Base-by-base conservation (phyloP, 2,329 filamentous ascomycete species). In the Didymella sp. region DNA sequence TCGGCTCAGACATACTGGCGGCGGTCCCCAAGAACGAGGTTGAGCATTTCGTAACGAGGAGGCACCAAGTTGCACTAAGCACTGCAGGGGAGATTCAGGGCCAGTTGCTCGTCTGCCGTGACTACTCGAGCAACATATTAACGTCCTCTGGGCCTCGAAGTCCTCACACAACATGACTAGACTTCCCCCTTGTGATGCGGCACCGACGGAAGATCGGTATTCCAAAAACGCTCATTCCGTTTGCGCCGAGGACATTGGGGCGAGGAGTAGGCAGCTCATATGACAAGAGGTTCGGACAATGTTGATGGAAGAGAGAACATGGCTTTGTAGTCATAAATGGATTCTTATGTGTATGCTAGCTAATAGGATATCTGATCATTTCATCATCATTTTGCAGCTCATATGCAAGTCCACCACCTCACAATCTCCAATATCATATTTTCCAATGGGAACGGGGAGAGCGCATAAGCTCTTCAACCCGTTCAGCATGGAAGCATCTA, bases 381-480 rank as follows among this genome's bases (percentile, higher is more conserved):
- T 19, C n/a, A 43, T 51, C 33, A 13, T 33, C 4, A 35, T 21
- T 48, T 9, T 41, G 25, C 46, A 49, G 17, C 25, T 17, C 6
- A n/a, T 25, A 33, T 19, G 11, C 45, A 30, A 28, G n/a, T 19
- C n/a, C n/a, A n/a, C 15, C 5, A 40, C 24, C 7, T 11, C 27
- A 13, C 12, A n/a, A n/a, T n/a, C 22, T 19, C 5, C 21, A 4
- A 22, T 22, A 3, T 27, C 9, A 12, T 12, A 24, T 21, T 15
- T 9, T 4, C 17, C 8, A 11, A 30, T 42, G 28, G 37, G 47
- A 56, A 48, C 24, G 33, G 37, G 54, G 48, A 51, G 54, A 56
- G 54, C 54, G 54, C 48, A 42, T 6, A 56, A 51, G 48, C 48
- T 56, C 54, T 52, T 57, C 54, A 40, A 57, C 48, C 49, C 15